phyloP scores from a whole-genome alignment of 495 filamentous ascomycete genomes.

The Halenospora varia region DNA sequence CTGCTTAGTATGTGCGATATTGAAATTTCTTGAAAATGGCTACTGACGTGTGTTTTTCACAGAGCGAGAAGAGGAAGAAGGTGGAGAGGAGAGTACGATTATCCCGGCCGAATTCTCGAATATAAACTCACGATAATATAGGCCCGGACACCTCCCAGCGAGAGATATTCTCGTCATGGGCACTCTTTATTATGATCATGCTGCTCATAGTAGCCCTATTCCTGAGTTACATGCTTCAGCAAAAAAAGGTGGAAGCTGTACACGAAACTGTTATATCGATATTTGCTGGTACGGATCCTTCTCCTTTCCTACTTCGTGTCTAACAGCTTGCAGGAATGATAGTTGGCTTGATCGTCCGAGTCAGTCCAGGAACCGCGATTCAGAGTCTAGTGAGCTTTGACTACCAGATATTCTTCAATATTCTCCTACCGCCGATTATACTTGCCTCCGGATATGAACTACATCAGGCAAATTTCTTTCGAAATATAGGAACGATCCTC shows the following conservation, averaged over 20 bases:
- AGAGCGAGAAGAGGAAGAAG: constrained; percentile 47
- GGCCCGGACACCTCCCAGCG: constrained; percentile 55
- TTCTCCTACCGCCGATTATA: constrained; percentile 95
- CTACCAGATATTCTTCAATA: constrained; percentile 99
- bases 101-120: not conserved
- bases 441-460: constrained; percentile 95
- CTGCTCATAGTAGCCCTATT: constrained; percentile 91
- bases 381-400: constrained; percentile 89
- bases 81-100: constrained; percentile 44
- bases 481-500: constrained; percentile 94
- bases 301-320: not conserved
- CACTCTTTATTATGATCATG: constrained; percentile 91
- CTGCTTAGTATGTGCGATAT: constrained; percentile 21
- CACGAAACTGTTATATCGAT: constrained; percentile 98
- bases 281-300: constrained; percentile 71
- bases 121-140: constrained; percentile 24
- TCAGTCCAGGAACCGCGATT: constrained; percentile 74
- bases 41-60: constrained; percentile 6
- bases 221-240: constrained; percentile 92
- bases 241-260: constrained; percentile 91
- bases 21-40: not conserved
- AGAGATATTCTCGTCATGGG: constrained; percentile 94
- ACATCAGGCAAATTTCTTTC: constrained; percentile 97
- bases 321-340: constrained; percentile 72
- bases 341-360: constrained; percentile 82